Evolutionary conservation across 306 rosid genomes (phyloP).

Genomic region (Dryas alaskensis): DNA sequence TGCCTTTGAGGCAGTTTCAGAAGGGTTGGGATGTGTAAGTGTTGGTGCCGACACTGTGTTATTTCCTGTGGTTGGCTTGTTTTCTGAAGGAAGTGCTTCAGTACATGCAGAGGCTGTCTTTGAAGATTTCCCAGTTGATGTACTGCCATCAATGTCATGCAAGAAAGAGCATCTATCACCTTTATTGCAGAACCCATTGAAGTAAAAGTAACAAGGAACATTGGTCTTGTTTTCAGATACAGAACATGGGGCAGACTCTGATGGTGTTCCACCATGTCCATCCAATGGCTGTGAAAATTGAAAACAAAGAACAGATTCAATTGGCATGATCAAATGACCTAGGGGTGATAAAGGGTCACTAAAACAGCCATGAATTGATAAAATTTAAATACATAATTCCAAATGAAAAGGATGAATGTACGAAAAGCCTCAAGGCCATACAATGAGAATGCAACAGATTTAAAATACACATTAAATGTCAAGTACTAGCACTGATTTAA

Average conservation of each 20-base stretch:
- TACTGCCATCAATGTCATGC: slow-evolving; percentile 48
- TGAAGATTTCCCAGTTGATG: slow-evolving; percentile 35
- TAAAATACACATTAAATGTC: not conserved
- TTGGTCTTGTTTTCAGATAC: slow-evolving; percentile 52
- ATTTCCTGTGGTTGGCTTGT: slow-evolving; percentile 36
- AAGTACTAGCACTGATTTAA: not conserved
- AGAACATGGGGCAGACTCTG: slow-evolving; percentile 53
- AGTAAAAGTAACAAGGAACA: slow-evolving; percentile 75
- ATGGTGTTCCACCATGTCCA: slow-evolving; percentile 44
- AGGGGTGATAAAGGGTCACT: slow-evolving; percentile 7
- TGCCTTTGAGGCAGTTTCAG: slow-evolving; percentile 35
- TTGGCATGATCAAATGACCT: slow-evolving; percentile 14
- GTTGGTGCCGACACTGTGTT: slow-evolving; percentile 31
- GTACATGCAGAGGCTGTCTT: slow-evolving; percentile 43
- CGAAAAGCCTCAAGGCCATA: not conserved
- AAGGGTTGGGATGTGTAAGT: slow-evolving; percentile 25
- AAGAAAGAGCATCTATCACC: slow-evolving; percentile 71
- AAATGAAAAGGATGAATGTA: not conserved
- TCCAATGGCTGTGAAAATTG: slow-evolving; percentile 66
- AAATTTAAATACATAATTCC: not conserved
- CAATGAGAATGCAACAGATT: not conserved
- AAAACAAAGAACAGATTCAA: slow-evolving; percentile 26
- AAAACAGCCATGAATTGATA: not conserved
- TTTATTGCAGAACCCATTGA: slow-evolving; percentile 76
- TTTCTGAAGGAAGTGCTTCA: slow-evolving; percentile 38